Conservation (phyloP, 345 rosid genomes). For the Corchorus olitorius region DNA sequence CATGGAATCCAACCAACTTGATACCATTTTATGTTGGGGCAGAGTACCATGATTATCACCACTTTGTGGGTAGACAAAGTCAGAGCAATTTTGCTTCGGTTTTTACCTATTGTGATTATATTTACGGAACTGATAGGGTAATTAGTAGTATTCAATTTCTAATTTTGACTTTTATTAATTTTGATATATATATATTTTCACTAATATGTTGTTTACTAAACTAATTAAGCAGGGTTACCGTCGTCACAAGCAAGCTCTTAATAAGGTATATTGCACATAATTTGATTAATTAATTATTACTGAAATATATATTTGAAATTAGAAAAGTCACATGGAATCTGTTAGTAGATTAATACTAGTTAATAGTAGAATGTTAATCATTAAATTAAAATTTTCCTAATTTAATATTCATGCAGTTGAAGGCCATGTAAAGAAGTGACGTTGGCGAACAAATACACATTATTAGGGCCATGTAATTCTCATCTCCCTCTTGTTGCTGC, state of each 20-base stretch:
- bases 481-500: too few species aligned
- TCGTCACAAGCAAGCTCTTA: background rate
- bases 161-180: background rate
- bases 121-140: slow-evolving; percentile 93
- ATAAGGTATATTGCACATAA: background rate
- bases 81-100: slow-evolving; percentile 42
- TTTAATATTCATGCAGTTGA: too few species aligned
- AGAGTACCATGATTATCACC: slow-evolving; percentile 94
- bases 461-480: too few species aligned
- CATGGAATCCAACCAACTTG: slow-evolving; percentile 79
- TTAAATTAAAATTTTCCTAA: too few species aligned
- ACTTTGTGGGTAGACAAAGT: slow-evolving; percentile 94
- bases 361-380: too few species aligned
- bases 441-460: too few species aligned
- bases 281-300: too few species aligned
- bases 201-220: too few species aligned
- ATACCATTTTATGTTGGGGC: slow-evolving; percentile 97
- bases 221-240: background rate
- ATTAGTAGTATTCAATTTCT: background rate
- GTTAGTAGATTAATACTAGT: too few species aligned
- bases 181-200: background rate
- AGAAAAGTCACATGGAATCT: too few species aligned
- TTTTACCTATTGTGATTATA: slow-evolving; percentile 80
- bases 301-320: too few species aligned
- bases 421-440: too few species aligned